phyloP scores from a whole-genome alignment of 352 stramenopile species.

The Phytophthora pinifolia region DNA sequence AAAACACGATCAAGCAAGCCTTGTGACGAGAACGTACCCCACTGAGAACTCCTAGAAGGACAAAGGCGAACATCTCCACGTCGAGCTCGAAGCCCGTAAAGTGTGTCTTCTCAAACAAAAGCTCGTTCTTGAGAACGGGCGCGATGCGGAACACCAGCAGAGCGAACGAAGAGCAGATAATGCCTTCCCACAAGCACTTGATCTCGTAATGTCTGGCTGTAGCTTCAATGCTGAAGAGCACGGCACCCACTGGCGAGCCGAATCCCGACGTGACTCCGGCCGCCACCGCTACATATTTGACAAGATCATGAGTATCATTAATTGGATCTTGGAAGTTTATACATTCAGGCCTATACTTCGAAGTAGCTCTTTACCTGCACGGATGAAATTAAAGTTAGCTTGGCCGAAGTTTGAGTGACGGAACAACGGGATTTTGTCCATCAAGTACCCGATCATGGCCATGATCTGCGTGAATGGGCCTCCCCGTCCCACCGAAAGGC shows the following conservation, averaged over 20 bases:
- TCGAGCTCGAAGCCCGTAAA: constrained; percentile 83
- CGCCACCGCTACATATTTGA: constrained; percentile 47
- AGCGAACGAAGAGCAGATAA: constrained; percentile 81
- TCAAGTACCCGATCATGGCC: constrained; percentile 69
- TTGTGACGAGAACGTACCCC: constrained; percentile 39
- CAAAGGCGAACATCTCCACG: constrained; percentile 76
- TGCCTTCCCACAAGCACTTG: constrained; percentile 82
- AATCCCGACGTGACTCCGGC: constrained; percentile 82
- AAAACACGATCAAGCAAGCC: no score
- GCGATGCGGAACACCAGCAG: constrained; percentile 78
- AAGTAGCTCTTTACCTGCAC: constrained; percentile 39
- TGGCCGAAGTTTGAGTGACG: constrained; percentile 69
- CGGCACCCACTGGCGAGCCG: constrained; percentile 68
- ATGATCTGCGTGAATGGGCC: constrained; percentile 82
- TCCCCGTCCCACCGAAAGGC: constrained; percentile 67
- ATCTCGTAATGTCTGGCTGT: constrained; percentile 85
- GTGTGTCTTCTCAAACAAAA: constrained; percentile 80
- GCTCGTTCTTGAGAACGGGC: constrained; percentile 69
- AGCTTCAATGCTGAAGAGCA: constrained; percentile 86
- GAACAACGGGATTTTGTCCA: constrained; percentile 69
- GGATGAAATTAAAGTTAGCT: constrained; percentile 75
- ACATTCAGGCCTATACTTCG: neutral
- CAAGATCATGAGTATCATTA: neutral
- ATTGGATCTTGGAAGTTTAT: constrained; percentile 42
- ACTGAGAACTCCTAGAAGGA: constrained; percentile 64